Base-by-base conservation (phyloP, 495 filamentous ascomycete genomes). In the Geoglossum glabrum region DNA sequence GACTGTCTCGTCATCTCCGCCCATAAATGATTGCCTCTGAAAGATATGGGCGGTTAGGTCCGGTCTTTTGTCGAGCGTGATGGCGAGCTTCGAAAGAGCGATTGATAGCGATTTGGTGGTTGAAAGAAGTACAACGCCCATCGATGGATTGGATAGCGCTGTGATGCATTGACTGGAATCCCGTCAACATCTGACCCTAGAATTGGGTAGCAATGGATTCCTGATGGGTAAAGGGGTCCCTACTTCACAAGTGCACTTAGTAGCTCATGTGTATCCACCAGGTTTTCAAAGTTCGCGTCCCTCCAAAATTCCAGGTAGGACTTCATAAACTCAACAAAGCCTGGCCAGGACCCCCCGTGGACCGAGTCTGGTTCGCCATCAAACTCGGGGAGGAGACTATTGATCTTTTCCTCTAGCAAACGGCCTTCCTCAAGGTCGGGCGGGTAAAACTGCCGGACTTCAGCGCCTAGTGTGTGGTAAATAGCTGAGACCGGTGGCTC, bases 251-350 rank as follows among this genome's bases (percentile, higher is more conserved):
- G 68, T 15, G 72, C 76, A 62, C 80, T 89, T 58, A 93, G 76
- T 59, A 80, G 67, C 38, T 84, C 75, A 64, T 93, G 86, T 2
- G 88, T 84, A 30, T 79, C 75, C 21, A 94, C 71, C 4, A 90
- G 70, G 64, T 90, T 82, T 3, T 80, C 73, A 28, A 85, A 80
- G 63, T 88, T 77, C 23, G 87, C 79, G 62, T 90, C 86, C 45
- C 87, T 75, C 68, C 89, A 76, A 63, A 87, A 95, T 33, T 73
- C 71, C 54, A 93, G 75, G 63, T 92, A 95, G 27, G 83, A 78
- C 64, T 78, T 82, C 66, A 90, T 76, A 64, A 93, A 90, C 0
- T 78, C 76, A 33, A 80, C 72, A 64, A 94, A 90, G 0, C 81
- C 77, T 0, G 78, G 74, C 84, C 86, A 92, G 1, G 84, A 73